phyloP scores from a whole-genome alignment of 2,329 filamentous ascomycete species.

The Elsinoe australis region DNA sequence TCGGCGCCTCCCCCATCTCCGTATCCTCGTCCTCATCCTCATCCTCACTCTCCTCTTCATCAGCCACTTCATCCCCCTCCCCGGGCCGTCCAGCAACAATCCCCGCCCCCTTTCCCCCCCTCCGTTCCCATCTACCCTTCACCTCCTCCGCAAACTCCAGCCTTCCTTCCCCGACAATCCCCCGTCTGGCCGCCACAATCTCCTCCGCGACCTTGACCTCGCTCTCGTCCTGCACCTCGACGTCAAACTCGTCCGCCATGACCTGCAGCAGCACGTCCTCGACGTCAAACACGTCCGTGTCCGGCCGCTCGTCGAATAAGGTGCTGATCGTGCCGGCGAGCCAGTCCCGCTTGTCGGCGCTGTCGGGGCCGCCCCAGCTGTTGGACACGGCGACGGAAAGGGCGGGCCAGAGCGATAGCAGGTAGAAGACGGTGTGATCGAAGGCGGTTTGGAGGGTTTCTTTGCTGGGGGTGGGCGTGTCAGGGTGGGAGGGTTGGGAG shows the following conservation, averaged over 20 bases:
- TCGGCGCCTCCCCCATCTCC: constrained; percentile 58
- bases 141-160: constrained; percentile 50
- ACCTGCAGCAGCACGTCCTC: constrained; percentile 81
- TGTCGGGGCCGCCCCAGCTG: constrained; percentile 78
- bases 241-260: constrained; percentile 93
- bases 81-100: constrained; percentile 49
- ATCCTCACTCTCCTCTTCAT: constrained; percentile 51
- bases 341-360: constrained; percentile 88
- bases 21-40: constrained; percentile 47
- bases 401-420: constrained; percentile 79
- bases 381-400: constrained; percentile 81
- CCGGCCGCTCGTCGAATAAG: constrained; percentile 55
- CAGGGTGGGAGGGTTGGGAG: background rate
- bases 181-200: constrained; percentile 60
- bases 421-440: constrained; percentile 78
- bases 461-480: background rate
- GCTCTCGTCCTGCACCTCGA: constrained; percentile 84
- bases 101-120: constrained; percentile 19
- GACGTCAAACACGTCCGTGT: constrained; percentile 68
- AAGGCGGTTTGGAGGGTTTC: constrained; percentile 37
- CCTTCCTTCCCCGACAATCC: constrained; percentile 54
- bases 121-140: constrained; percentile 43
- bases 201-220: constrained; percentile 63
- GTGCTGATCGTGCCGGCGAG: constrained; percentile 82
- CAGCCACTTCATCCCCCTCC: constrained; percentile 44